A percentile compares a stretch with the other conserved stretches of the same genome.
These are phyloP conservation scores for Lecanicillium sp. DNA, from an alignment of 2,329 filamentous ascomycete genomes.

Conservation along the genomic window DNA sequence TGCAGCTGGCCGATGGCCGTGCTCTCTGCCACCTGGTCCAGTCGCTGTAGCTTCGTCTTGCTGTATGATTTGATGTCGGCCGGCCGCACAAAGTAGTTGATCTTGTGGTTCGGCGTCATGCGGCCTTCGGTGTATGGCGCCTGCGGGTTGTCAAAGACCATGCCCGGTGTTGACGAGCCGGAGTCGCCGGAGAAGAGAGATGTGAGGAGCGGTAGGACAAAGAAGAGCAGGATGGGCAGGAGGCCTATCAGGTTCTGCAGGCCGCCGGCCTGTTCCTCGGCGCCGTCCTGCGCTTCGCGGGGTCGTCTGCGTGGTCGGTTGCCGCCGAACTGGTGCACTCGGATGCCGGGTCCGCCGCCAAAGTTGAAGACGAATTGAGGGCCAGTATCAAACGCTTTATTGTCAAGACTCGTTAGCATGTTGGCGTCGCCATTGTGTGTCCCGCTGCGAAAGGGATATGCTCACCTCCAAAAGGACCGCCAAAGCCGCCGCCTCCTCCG, in stretches of 20 bases:
- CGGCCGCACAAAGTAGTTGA: conserved; percentile 83
- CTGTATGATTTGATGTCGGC: conserved; percentile 65
- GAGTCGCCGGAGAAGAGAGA: conserved; percentile 62
- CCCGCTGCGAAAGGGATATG: not conserved
- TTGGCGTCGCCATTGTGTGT: conserved; percentile 14
- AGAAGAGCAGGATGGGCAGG: conserved; percentile 81
- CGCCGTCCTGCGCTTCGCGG: conserved; percentile 49
- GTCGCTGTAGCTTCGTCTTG: conserved; percentile 57
- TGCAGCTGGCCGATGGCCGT: conserved; percentile 62
- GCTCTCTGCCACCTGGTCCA: conserved; percentile 73
- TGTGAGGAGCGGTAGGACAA: conserved; percentile 76
- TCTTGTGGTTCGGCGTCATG: conserved; percentile 59
- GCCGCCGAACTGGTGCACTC: conserved; percentile 94
- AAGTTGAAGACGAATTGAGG: conserved; percentile 94
- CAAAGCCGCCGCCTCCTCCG: conserved; percentile 64
- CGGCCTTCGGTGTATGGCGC: conserved; percentile 69
- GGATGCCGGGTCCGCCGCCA: conserved; percentile 81
- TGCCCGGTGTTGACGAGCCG: conserved; percentile 32
- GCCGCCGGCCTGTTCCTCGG: conserved; percentile 41
- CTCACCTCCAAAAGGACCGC: conserved; percentile 44
- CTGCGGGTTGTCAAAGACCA: conserved; percentile 66
- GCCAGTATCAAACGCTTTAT: conserved; percentile 60
- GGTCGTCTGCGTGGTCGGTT: conserved; percentile 68
- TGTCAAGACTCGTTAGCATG: not conserved
- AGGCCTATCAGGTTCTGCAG: conserved; percentile 62